Evolutionary conservation across 208 protist species (phyloP), one percentile per base, ranked within the genome.

Genomic region (Acanthamoeba royreba): DNA sequence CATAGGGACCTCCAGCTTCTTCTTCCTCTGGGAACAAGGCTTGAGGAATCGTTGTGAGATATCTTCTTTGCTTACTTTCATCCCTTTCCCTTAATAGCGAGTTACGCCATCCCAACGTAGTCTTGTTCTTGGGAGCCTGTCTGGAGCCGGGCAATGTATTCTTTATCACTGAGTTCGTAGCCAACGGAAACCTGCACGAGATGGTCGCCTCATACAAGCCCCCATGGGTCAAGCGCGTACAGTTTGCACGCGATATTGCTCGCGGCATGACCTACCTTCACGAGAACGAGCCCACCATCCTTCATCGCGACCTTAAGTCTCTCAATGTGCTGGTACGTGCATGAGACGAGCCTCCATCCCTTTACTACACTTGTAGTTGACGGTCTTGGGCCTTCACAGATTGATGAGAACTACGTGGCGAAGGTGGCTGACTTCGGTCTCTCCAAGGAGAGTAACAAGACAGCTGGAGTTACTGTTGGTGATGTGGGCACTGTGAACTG

Each of bases 211-310:
- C 83, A 61, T 55, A 47, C 45, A 86, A 86, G 46, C 77, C 46
- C 4, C 46, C 77, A 31, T 86, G 77, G 77, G 53, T 58, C 19
- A 86, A 86, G 28, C 40, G 45, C n/a, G 46, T 86, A 2, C 77
- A 86, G 77, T 86, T 96, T 40, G 95, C 93, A 1, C 47, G 91
- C n/a, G 95, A 96, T 46, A 93, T 96, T 9, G 40, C 45, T 13
- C 87, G 72, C 79, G 95, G 93, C 47, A 95, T 96, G 87, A 72
- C 89, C 9, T 96, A 94, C 28, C 90, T 96, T n/a, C 95, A 96
- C 35, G 63, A 79, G n/a, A 72, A 53, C 19, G 88, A 88, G 8
- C 95, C 95, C 43, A 61, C 93, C 11, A 95, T 96, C 22, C 85
- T 96, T 43, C 95, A 96, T 47, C 49, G 95, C 22, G 95, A 96